Conservation (phyloP, 768 basidiomycete genomes). For the Hemileccinum impolitum region DNA sequence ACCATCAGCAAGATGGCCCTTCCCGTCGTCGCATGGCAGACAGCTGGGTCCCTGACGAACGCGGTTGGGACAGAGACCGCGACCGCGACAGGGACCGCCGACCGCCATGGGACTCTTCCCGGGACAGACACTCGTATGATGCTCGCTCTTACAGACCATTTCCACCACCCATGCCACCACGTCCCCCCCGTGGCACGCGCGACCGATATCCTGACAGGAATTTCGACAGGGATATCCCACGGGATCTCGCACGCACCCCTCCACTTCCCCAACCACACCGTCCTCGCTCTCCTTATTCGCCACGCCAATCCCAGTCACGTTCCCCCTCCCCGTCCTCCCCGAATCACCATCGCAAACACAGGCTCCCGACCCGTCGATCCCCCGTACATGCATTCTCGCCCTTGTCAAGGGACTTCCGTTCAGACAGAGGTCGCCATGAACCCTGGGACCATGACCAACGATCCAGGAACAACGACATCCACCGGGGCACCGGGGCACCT, state of each 20-base stretch:
- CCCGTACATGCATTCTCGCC: slow-evolving; percentile 39
- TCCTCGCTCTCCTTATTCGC: slow-evolving; percentile 22
- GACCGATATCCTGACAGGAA: slow-evolving; percentile 26
- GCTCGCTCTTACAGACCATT: slow-evolving; percentile 19
- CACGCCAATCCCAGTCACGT: slow-evolving; percentile 32
- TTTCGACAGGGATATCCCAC: slow-evolving; percentile 21
- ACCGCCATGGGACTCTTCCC: slow-evolving; percentile 17
- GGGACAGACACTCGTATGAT: slow-evolving; percentile 22
- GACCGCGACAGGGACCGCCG: slow-evolving; percentile 30
- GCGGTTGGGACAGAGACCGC: slow-evolving; percentile 21
- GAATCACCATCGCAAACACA: slow-evolving; percentile 31
- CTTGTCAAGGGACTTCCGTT: slow-evolving; percentile 32
- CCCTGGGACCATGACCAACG: slow-evolving; percentile 34
- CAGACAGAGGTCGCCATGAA: slow-evolving; percentile 35
- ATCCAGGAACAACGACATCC: slow-evolving; percentile 28
- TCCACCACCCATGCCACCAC: slow-evolving; percentile 1
- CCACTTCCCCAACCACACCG: slow-evolving; percentile 19
- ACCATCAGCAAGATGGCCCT: slow-evolving; percentile 17
- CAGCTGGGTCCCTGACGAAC: slow-evolving; percentile 26
- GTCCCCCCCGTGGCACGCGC: slow-evolving; percentile 15
- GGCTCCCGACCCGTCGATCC: slow-evolving; percentile 37
- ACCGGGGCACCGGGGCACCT: slow-evolving; percentile 12
- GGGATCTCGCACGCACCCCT: slow-evolving; percentile 21
- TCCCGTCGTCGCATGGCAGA: slow-evolving; percentile 21
- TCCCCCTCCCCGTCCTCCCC: slow-evolving; percentile 38